Evolutionary conservation across 345 rosid genomes (phyloP), one percentile per base, ranked within the genome.

Genomic region (Eucalyptus fibrosa): DNA sequence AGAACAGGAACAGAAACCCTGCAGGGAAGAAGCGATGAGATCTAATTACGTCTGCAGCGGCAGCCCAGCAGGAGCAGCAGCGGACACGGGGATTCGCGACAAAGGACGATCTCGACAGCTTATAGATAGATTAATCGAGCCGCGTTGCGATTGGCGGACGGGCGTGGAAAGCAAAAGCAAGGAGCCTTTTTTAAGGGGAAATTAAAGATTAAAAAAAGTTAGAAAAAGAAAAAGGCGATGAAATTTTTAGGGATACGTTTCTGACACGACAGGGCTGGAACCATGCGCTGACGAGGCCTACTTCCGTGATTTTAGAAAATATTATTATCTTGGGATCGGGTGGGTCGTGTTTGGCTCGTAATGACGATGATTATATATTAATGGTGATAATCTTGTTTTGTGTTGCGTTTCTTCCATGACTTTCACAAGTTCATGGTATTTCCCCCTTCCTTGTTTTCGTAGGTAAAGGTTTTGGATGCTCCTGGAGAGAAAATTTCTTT

Each of bases 51-150:
- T 34, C 88, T 56, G 88, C 89, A 28, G 53, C 53, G 53, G 53
- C 19, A 50, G 53, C 53, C 53, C 53, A 50, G 88, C 28, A 23
- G 56, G 56, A 82, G 88, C 77, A 87, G 34, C 37, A 18, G 15
- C 12, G 80, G 81, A 88, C 83, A 11, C 87, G 81, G 91, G 92
- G 90, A 89, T 93, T 91, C 92, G 92, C 42, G 90, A 89, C 87
- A 80, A 89, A 83, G 89, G 69, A 88, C 86, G n/a, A 47, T 88
- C 55, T 30, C 32, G 37, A 65, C 37, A 32, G 40, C 37, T n/a
- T 65, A 62, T 53, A 1, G 51, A 23, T 60, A 62, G 24, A 18
- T 72, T 72, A 72, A 72, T 72, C 45, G 82, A 21, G 14, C 28
- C 28, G 47, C 28, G 47, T 13, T 23, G 5, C 83, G 16, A 77